A percentile compares a stretch with the other conserved stretches of the same genome.
Evolutionary conservation across 805 yeast species (phyloP).

Genomic region (Pichia scutulata): DNA sequence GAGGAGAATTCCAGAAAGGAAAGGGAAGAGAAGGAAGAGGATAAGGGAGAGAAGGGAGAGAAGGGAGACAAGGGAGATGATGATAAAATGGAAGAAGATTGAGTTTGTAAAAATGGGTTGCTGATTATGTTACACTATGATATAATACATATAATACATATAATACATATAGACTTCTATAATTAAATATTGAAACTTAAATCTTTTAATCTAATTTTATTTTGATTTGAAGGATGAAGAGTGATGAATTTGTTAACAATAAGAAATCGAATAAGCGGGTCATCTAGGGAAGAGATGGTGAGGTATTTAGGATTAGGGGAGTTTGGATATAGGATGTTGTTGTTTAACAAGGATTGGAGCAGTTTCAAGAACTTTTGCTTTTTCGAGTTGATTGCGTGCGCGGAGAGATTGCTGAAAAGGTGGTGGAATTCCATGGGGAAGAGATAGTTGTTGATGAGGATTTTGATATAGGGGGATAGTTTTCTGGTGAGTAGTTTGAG

Average conservation of each 20-base stretch:
- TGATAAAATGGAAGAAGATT: constrained; percentile 2
- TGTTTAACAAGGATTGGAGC: constrained; percentile 26
- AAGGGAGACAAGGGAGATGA: constrained; percentile 13
- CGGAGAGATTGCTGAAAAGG: constrained; percentile 14
- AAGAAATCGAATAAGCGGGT: constrained; percentile 28
- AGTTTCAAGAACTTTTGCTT: constrained; percentile 22
- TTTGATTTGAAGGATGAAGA: constrained; percentile 22
- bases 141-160: too few relatives aligned
- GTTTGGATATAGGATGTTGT: constrained; percentile 11
- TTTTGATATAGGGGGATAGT: constrained; percentile 20
- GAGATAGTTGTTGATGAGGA: constrained; percentile 23
- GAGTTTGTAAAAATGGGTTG: too few relatives aligned
- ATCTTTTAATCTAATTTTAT: constrained; percentile 23
- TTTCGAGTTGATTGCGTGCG: constrained; percentile 14
- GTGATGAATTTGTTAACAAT: constrained; percentile 23
- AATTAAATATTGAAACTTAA: constrained; percentile 6
- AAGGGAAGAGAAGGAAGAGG: constrained; percentile 35
- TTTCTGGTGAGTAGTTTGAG: constrained; percentile 17
- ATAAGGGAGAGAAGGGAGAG: constrained; percentile 19
- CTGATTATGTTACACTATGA: too few relatives aligned
- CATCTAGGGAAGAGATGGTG: constrained; percentile 26
- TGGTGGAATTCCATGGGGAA: constrained; percentile 19
- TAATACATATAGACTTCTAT: neutral
- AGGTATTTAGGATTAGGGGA: constrained; percentile 7
- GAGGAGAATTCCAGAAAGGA: constrained; percentile 93